These are phyloP conservation scores for Kurtzmaniella cleridarum DNA, from an alignment of 805 yeast genomes.

Conservation along the genomic window DNA sequence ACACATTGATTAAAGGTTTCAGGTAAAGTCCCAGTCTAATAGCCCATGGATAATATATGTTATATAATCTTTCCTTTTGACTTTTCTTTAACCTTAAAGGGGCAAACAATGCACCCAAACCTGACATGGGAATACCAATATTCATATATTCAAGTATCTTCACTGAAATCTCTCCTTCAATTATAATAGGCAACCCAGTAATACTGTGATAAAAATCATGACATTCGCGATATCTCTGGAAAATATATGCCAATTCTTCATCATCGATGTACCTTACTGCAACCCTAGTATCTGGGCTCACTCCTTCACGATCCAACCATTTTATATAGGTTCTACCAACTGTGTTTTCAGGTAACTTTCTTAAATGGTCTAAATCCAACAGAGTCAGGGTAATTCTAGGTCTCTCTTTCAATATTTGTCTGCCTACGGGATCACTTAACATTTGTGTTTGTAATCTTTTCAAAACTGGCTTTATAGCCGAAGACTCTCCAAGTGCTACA, in stretches of 20 bases:
- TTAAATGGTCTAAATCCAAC: conserved; percentile 56
- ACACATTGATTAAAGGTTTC: conserved; percentile 76
- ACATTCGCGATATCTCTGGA: conserved; percentile 90
- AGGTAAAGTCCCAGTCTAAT: conserved; percentile 63
- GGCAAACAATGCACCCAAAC: conserved; percentile 85
- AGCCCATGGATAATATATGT: conserved; percentile 87
- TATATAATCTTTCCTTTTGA: conserved; percentile 59
- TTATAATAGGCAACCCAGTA: conserved; percentile 80
- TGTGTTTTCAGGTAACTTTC: conserved; percentile 58
- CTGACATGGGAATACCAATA: conserved; percentile 92
- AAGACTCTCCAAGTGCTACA: conserved; percentile 84
- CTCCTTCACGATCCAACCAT: conserved; percentile 85
- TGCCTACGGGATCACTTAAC: conserved; percentile 71
- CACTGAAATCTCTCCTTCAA: conserved; percentile 95
- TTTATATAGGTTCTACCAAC: conserved; percentile 74
- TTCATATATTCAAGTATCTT: conserved; percentile 90
- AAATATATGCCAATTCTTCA: conserved; percentile 87
- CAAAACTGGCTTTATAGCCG: conserved; percentile 70
- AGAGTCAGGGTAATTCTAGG: conserved; percentile 79
- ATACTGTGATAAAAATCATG: conserved; percentile 96
- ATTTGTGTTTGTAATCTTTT: conserved; percentile 59
- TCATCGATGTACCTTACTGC: conserved; percentile 85
- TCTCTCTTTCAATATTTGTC: conserved; percentile 69
- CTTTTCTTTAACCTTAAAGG: conserved; percentile 66
- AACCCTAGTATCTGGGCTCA: conserved; percentile 88